Evolutionary conservation across 192 early-diverging fungal species (phyloP), one percentile per base, ranked within the genome.

Genomic region (Jimgerdemannia flammicorona): DNA sequence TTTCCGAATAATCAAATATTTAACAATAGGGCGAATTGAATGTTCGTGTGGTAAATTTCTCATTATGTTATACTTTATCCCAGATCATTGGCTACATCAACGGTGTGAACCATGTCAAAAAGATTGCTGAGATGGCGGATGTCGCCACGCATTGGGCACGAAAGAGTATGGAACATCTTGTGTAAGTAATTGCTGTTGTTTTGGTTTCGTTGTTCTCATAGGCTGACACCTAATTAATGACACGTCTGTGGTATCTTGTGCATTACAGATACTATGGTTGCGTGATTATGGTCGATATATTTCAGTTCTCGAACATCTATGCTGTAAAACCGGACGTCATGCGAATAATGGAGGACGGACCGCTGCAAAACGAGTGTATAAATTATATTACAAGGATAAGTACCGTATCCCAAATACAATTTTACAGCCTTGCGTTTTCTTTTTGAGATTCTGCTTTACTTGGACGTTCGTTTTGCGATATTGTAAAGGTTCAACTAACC

Each of bases 221-320:
- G 29, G 29, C 29, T 29, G 29, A 29, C 29, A 29, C 64, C 19
- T 65, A 65, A 65, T 19, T 19, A 65, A 65, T 18, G 64, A 14
- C 19, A 65, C 64, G 64, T 65, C 29, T 29, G 29, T n/a, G 29
- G 20, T 64, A 20, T 3, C 70, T 14, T 64, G 3, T 74, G 49
- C 49, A 59, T 59, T 59, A 59, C 2, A 93, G 92, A 44, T 93
- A 93, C 81, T 98, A 95, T 79, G 96, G 96, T 6, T 97, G 95
- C 74, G 92, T 98, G 40, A 90, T 88, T 43, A 77, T 98, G 81
- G 90, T 94, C 4, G 96, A 98, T 73, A 91, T 99, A 20, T 98
- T 98, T 81, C 94, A 98, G 89, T 99, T 96, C 78, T 87, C 90
- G 74, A 99, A 99, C 76, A 81, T 97, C 0, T 99, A 99, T 76